A percentile compares a stretch with the other conserved stretches of the same genome.
Evolutionary conservation across 1,139 yeast genomes (phyloP).

Genomic region (Candida sp.): DNA sequence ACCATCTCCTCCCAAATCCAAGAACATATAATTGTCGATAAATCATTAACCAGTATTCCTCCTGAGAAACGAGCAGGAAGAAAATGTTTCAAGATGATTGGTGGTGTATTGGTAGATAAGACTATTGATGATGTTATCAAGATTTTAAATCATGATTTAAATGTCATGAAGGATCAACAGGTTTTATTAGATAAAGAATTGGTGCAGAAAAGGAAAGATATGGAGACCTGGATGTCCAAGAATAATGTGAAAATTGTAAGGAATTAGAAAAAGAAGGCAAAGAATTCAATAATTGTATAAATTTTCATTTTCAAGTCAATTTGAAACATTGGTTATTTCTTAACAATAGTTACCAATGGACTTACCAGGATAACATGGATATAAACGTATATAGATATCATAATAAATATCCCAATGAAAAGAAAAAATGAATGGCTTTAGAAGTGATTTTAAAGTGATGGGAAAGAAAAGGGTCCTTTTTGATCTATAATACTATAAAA

Average conservation of each 20-base stretch:
- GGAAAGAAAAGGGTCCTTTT: too few species aligned
- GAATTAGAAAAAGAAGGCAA: not conserved
- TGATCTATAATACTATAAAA: too few species aligned
- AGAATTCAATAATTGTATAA: too few species aligned
- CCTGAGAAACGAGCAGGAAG: constrained; percentile 50
- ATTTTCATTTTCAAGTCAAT: too few species aligned
- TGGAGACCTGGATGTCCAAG: constrained; percentile 65
- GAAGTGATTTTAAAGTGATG: too few species aligned
- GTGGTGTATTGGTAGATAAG: constrained; percentile 87
- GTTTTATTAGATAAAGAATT: constrained; percentile 45
- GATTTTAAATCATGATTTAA: constrained; percentile 59
- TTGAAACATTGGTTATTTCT: too few species aligned
- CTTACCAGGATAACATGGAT: too few species aligned
- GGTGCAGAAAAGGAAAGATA: constrained; percentile 45
- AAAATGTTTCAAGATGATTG: constrained; percentile 90
- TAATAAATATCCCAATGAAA: too few species aligned
- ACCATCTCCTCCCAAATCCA: constrained; percentile 43
- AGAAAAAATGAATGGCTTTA: too few species aligned
- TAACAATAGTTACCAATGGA: too few species aligned
- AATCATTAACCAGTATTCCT: constrained; percentile 23
- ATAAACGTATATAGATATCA: too few species aligned
- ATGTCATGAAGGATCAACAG: constrained; percentile 41
- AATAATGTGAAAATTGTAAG: constrained; percentile 62
- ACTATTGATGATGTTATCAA: constrained; percentile 74
- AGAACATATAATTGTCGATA: constrained; percentile 40